phyloP scores from a whole-genome alignment of 192 early-diverging fungal genomes.

The Gamsiella multidivaricata region DNA sequence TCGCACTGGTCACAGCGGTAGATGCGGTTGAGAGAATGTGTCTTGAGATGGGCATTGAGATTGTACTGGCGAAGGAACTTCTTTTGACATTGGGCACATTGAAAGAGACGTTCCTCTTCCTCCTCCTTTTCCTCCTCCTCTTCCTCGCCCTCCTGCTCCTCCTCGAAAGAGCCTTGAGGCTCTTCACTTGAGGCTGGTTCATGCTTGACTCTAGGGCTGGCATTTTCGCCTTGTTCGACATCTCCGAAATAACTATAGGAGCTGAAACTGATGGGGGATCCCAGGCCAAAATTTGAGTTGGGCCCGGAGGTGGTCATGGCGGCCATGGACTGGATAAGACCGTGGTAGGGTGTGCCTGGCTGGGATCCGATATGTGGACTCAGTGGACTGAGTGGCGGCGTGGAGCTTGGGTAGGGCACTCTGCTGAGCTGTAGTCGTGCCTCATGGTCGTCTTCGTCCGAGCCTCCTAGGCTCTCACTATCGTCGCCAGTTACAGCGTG shows the following conservation, averaged over 20 bases:
- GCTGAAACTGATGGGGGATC: neutral
- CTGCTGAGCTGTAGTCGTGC: neutral
- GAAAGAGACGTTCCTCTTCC: conserved; percentile 22
- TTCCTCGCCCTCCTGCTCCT: neutral
- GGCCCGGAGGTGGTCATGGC: conserved; percentile 3
- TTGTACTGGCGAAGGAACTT: conserved; percentile 45
- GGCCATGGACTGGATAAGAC: conserved; percentile 5
- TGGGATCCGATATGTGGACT: neutral
- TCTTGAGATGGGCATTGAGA: conserved; percentile 46
- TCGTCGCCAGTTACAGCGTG: neutral
- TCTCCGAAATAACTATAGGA: too few relatives aligned
- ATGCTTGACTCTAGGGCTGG: too few relatives aligned
- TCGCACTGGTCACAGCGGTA: conserved; percentile 14
- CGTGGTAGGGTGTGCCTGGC: neutral
- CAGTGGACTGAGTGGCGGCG: conserved; percentile 11
- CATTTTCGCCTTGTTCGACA: too few relatives aligned
- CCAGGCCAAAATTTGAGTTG: neutral
- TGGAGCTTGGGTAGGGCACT: neutral
- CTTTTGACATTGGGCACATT: conserved; percentile 21
- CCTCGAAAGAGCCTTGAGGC: too few relatives aligned
- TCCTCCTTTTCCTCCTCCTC: neutral
- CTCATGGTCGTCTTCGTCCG: conserved; percentile 10
- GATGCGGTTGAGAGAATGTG: conserved; percentile 11
- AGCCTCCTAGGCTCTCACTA: conserved; percentile 10
- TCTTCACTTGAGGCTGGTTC: too few relatives aligned